Percentiles rank a stretch among this genome's conserved stretches.
Evolutionary conservation across 2,329 filamentous ascomycete species (phyloP).

Genomic region (Penicillium fuscoglaucum): DNA sequence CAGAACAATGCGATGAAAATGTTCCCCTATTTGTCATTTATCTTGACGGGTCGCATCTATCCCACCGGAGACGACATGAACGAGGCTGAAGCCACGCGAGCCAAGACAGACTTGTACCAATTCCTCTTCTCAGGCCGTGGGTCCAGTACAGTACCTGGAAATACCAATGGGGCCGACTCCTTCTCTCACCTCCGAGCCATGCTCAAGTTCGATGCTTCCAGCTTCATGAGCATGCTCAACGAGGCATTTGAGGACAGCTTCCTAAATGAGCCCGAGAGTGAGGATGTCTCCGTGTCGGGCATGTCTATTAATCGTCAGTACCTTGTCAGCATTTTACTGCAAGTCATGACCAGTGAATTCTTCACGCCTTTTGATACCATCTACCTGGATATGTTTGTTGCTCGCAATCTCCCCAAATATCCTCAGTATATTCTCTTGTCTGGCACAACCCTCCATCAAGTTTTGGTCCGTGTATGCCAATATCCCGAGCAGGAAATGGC

Average conservation of each 20-base stretch:
- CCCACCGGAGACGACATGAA: conserved; percentile 76
- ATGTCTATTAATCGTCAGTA: conserved; percentile 86
- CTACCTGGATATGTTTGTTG: conserved; percentile 98
- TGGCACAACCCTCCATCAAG: conserved; percentile 77
- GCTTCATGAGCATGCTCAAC: conserved; percentile 91
- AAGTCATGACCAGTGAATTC: conserved; percentile 73
- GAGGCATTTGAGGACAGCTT: conserved; percentile 97
- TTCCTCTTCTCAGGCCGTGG: conserved; percentile 83
- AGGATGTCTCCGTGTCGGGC: conserved; percentile 57
- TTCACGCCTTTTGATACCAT: conserved; percentile 82
- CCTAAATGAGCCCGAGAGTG: conserved; percentile 72
- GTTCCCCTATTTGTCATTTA: conserved; percentile 92
- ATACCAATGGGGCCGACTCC: conserved; percentile 63
- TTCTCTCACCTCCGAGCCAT: conserved; percentile 85
- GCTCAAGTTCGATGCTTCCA: conserved; percentile 83
- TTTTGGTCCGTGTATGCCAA: conserved; percentile 78
- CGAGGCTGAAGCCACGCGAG: conserved; percentile 69
- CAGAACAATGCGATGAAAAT: conserved; percentile 76
- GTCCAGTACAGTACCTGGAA: conserved; percentile 16
- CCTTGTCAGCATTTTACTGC: conserved; percentile 83
- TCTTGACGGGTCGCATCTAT: conserved; percentile 85
- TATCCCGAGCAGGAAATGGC: conserved; percentile 78
- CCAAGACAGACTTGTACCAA: conserved; percentile 87
- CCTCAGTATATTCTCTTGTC: conserved; percentile 91
- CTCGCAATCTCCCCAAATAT: conserved; percentile 92